phyloP scores from a whole-genome alignment of 2,329 filamentous ascomycete species.

The Cladosporium sp. region DNA sequence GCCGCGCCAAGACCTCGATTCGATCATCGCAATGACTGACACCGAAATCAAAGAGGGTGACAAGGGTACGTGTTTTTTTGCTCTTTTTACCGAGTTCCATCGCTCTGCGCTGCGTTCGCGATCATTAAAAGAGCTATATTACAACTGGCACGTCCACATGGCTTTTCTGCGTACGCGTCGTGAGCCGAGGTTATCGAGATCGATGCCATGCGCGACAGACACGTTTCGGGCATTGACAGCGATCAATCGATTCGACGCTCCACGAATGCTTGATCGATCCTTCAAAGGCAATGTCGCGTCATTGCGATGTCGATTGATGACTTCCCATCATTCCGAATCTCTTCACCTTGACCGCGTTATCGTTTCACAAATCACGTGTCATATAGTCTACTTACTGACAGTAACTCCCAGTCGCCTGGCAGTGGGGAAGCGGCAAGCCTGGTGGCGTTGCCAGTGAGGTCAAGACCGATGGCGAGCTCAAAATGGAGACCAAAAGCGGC shows the following conservation, averaged over 20 bases:
- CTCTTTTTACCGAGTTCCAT: slow-evolving; percentile 1
- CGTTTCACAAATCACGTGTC: neutral
- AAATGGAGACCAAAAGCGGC: slow-evolving; percentile 57
- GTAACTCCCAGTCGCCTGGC: slow-evolving; percentile 54
- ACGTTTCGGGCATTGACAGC: neutral
- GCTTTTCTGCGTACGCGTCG: neutral
- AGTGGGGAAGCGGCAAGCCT: slow-evolving; percentile 54
- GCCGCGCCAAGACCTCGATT: slow-evolving; percentile 13
- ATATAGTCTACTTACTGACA: neutral
- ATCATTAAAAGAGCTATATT: neutral
- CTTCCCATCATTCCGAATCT: neutral
- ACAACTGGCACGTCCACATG: slow-evolving; percentile 17
- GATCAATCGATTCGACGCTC: neutral
- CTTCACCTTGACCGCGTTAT: neutral
- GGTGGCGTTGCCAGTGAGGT: slow-evolving; percentile 55
- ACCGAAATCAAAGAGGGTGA: slow-evolving; percentile 47
- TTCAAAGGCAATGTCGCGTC: neutral
- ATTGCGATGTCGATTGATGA: neutral
- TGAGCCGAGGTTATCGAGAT: neutral
- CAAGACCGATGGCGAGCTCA: slow-evolving; percentile 55
- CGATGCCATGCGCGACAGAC: neutral
- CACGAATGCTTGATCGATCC: neutral
- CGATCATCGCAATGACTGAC: slow-evolving; percentile 37
- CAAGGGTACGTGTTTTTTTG: slow-evolving; percentile 24
- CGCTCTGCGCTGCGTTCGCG: slow-evolving; percentile 2